Percentiles rank a stretch among this genome's conserved stretches.
These are phyloP conservation scores for Wakefieldia striispora DNA, from an alignment of 768 basidiomycete species.

Conservation along the genomic window DNA sequence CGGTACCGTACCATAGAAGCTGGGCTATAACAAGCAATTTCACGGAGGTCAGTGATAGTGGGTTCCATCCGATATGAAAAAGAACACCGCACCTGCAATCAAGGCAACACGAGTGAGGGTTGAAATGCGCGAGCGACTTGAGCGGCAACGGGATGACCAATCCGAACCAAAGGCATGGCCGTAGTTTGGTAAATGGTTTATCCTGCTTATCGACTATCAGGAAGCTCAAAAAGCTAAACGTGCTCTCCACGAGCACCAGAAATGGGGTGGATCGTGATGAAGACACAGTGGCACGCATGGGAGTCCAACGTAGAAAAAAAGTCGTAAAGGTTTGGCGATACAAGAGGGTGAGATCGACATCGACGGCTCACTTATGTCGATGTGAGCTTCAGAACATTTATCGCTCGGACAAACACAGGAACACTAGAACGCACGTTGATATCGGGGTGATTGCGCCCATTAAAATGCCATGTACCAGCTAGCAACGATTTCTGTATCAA, in stretches of 20 bases:
- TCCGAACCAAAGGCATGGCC: not conserved
- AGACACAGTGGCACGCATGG: not conserved
- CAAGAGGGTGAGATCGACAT: not conserved
- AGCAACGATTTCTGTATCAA: slow-evolving; percentile 1
- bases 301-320: not conserved
- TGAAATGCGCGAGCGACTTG: slow-evolving; percentile 5
- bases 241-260: not conserved
- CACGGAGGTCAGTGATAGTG: slow-evolving; percentile 31
- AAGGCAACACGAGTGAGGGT: slow-evolving; percentile 16
- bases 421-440: slow-evolving; percentile 2
- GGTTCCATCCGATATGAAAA: slow-evolving; percentile 22
- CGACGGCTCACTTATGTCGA: not conserved
- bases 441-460: slow-evolving; percentile 9
- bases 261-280: not conserved
- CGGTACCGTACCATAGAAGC: no score
- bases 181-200: slow-evolving; percentile 2
- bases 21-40: slow-evolving; percentile 22
- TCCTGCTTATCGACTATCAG: not conserved
- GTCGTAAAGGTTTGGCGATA: not conserved
- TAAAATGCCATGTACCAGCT: not conserved
- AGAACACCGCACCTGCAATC: slow-evolving; percentile 15
- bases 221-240: no score
- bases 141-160: slow-evolving; percentile 3
- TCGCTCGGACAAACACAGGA: not conserved
- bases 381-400: not conserved